Base-by-base conservation (phyloP, 768 basidiomycete species). In the Lactarius hengduanensis region DNA sequence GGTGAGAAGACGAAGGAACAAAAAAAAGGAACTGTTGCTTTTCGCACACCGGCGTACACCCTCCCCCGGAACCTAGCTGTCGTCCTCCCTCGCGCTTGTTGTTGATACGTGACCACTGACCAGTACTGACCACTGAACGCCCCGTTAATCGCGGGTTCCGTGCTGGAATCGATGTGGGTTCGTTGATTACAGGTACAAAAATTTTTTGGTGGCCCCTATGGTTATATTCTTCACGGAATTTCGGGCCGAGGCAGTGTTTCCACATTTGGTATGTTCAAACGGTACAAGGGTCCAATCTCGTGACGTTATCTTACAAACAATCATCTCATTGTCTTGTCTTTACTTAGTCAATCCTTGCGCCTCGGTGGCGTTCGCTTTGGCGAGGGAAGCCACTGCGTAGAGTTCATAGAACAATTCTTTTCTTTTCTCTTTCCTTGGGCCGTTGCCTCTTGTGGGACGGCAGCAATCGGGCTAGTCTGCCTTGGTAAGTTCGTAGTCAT, bases 331-430 rank as follows among this genome's bases (percentile, higher is more conserved):
- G 50, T 26, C 26, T 50, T 50, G 47, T 22, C 47, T 28, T 22
- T 47, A 13, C 1, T 13, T 26, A 26, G 26, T 22, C 50, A 15
- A 53, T 22, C 50, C 26, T 28, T 53, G 50, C 50, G 47, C 47
- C 47, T 15, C 47, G n/a, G 47, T 26, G 47, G 22, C 47, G 47
- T 50, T 50, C 10, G 5, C 47, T 50, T 50, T 50, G 47, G 47
- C 22, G 15, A 15, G 22, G 47, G 47, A 50, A 50, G 47, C 47
- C 13, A 6, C 22, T 50, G 26, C 22, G 16, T 26, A 26, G 50
- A 53, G 26, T 65, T 57, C 54, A 56, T 65, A 65, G 64, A 61
- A 65, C 10, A 8, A 36, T 54, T 57, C 38, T 28, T n/a, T 50
- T n/a, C 43, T 59, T 43, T 34, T 28, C 11, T 32, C 54, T 22